Conservation (phyloP, 2,329 filamentous ascomycete species). For the Graphium sp. region DNA sequence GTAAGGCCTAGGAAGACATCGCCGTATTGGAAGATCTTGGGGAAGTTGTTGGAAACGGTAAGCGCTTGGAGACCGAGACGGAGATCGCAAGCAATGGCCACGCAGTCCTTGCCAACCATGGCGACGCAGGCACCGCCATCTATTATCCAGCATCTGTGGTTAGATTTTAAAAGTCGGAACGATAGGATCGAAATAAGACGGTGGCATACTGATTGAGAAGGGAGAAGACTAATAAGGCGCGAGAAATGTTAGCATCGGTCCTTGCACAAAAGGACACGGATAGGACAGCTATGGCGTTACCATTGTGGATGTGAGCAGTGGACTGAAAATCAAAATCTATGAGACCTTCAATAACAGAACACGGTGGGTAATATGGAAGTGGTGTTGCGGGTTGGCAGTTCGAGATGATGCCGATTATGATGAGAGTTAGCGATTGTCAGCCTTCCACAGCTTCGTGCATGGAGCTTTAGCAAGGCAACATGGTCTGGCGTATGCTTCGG, state of each 20-base stretch:
- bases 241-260: conserved; percentile 13
- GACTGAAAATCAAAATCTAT: too few relatives aligned
- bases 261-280: neutral
- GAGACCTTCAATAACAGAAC: neutral
- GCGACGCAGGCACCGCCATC: conserved; percentile 89
- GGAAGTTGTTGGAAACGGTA: conserved; percentile 99
- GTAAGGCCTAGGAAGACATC: conserved; percentile 92
- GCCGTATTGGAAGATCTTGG: conserved; percentile 97
- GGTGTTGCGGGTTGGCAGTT: neutral
- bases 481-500: too few relatives aligned
- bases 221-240: conserved; percentile 63
- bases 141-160: conserved; percentile 16
- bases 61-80: conserved; percentile 91
- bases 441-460: neutral
- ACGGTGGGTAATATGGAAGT: neutral
- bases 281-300: too few relatives aligned
- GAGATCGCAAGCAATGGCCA: conserved; percentile 97
- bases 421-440: conserved; percentile 3
- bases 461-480: too few relatives aligned
- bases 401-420: conserved; percentile 6
- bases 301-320: too few relatives aligned
- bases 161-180: conserved; percentile 2
- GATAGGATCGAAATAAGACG: too few relatives aligned
- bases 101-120: conserved; percentile 99
- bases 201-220: conserved; percentile 93